These are phyloP conservation scores for Cordyceps militaris DNA, from an alignment of 2,329 filamentous ascomycete species.

Conservation along the genomic window DNA sequence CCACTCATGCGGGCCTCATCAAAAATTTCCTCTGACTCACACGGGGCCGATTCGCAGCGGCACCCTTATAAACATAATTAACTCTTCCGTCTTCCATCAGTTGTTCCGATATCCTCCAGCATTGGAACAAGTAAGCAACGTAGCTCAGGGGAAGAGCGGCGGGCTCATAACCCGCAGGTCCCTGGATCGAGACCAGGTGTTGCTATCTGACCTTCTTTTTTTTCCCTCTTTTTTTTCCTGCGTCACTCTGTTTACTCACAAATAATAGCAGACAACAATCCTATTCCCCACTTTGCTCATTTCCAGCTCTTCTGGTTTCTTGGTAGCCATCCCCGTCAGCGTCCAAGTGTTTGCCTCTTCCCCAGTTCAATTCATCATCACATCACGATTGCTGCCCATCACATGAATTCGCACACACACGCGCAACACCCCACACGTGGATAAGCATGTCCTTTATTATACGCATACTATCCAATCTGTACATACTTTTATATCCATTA, in stretches of 20 bases:
- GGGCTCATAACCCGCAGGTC: slow-evolving; percentile 13
- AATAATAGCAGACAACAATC: background rate
- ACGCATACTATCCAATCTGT: background rate
- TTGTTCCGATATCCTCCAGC: background rate
- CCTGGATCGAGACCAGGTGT: slow-evolving; percentile 15
- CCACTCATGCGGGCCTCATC: too few relatives aligned
- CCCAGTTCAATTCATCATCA: background rate
- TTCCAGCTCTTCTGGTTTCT: background rate
- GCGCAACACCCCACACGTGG: background rate
- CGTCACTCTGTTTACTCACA: background rate
- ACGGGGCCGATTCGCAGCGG: background rate
- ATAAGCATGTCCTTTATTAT: background rate
- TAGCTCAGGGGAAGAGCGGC: slow-evolving; percentile 15
- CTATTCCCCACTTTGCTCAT: background rate
- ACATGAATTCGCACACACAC: background rate
- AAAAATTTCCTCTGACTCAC: too few relatives aligned
- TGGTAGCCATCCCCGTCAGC: too few relatives aligned
- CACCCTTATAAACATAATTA: background rate
- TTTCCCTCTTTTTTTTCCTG: background rate
- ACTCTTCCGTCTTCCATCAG: background rate
- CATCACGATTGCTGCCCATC: background rate
- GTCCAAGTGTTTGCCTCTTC: background rate
- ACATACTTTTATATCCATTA: background rate
- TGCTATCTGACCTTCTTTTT: slow-evolving; percentile 7
- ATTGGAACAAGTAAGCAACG: slow-evolving; percentile 6